Conservation (phyloP, 805 yeast genomes). For the Ogataea allantospora region DNA sequence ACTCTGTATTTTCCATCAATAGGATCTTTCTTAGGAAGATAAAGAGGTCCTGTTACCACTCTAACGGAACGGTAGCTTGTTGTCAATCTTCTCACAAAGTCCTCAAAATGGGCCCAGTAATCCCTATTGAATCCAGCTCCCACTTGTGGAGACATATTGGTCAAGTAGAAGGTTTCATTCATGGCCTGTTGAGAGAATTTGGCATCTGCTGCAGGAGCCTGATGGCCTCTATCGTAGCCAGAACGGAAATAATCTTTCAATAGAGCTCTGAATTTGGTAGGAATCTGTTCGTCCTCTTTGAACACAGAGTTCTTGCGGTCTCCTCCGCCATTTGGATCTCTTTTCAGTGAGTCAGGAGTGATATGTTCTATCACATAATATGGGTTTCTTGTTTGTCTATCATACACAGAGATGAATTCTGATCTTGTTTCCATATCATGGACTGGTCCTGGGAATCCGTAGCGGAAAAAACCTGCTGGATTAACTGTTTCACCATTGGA, state of each 20-base stretch:
- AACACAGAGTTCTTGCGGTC: slow-evolving; percentile 82
- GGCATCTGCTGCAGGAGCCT: slow-evolving; percentile 97
- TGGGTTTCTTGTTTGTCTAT: slow-evolving; percentile 82
- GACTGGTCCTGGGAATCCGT: slow-evolving; percentile 94
- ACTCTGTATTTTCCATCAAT: slow-evolving; percentile 83
- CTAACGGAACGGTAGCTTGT: slow-evolving; percentile 71
- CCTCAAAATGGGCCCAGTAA: slow-evolving; percentile 96
- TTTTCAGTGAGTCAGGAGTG: slow-evolving; percentile 64
- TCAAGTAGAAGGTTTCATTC: slow-evolving; percentile 89
- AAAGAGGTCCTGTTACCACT: slow-evolving; percentile 91
- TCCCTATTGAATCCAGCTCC: slow-evolving; percentile 98
- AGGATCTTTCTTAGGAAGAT: slow-evolving; percentile 71
- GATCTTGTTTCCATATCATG: slow-evolving; percentile 73
- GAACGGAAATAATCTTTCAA: slow-evolving; percentile 87
- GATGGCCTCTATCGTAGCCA: slow-evolving; percentile 96
- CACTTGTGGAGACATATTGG: slow-evolving; percentile 95
- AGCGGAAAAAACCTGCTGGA: slow-evolving; percentile 82
- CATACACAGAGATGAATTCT: slow-evolving; percentile 84
- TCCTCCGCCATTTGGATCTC: slow-evolving; percentile 44
- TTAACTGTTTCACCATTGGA: slow-evolving; percentile 41
- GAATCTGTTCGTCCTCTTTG: slow-evolving; percentile 82
- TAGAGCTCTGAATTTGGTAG: slow-evolving; percentile 69
- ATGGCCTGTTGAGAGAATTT: slow-evolving; percentile 86
- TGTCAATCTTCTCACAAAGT: slow-evolving; percentile 78
- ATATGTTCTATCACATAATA: slow-evolving; percentile 84